Evolutionary conservation across 73 alveolate genomes (phyloP), one percentile per base, ranked within the genome.

Genomic region (Paraurostyla sp.): DNA sequence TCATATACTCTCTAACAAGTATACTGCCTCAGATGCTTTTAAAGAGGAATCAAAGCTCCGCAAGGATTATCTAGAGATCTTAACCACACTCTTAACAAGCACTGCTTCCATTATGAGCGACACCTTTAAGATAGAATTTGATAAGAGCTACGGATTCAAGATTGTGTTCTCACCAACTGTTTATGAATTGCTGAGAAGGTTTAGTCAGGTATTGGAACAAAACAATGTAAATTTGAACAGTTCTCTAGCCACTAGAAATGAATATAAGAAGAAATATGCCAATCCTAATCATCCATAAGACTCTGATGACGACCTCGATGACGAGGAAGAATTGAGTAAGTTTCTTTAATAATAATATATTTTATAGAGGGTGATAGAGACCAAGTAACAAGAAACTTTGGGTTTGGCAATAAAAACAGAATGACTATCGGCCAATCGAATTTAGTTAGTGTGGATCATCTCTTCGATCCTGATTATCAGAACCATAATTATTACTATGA

Each of bases 111-210:
- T 83, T 22, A 11, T 83, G 35, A n/a, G 41, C n/a, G 84, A 60
- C 60, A 36, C 71, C 9, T 83, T 43, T 35, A 52, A 90, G 85
- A 83, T 90, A 46, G 82, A 56, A 0, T 90, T 57, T 33, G 89
- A 89, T 23, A 22, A 65, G 33, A 80, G 68, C 69, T 90, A 90
- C 48, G 69, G 63, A 7, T 57, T 90, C 29, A 57, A 49, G 52
- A 81, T 90, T 13, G 95, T 83, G 45, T 90, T 82, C 89, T 71
- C 95, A 0, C 95, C 95, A 0, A 50, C 81, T 0, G 82, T 90
- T 45, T 90, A 90, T 35, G 90, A 90, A 46, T 71, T 82, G 68
- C 76, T 90, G 29, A 81, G 76, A 82, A 76, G 87, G 3, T 78
- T 51, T 51, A 49, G 71, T 48, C 33, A 45, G 20, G 71, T 73